Percentiles rank a stretch among this genome's conserved stretches.
These are phyloP conservation scores for Trichoderma virens DNA, from an alignment of 495 filamentous ascomycete species.

Conservation along the genomic window DNA sequence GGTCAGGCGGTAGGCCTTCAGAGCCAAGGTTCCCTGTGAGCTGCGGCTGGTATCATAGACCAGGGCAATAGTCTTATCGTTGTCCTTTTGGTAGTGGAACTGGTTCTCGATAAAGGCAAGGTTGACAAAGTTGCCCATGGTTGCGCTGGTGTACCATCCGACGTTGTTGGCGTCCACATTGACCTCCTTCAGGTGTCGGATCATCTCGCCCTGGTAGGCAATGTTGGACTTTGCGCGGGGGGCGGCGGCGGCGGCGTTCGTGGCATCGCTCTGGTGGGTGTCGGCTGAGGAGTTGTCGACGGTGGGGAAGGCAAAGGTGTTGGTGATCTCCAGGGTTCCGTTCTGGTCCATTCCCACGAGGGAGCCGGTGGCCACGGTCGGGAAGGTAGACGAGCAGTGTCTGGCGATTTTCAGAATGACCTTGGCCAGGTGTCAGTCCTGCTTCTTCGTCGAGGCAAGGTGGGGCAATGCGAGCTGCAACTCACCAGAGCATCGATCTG, in stretches of 20 bases:
- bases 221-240: slow-evolving; percentile 86
- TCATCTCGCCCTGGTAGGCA: slow-evolving; percentile 93
- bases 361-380: slow-evolving; percentile 80
- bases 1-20: slow-evolving; percentile 87
- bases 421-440: slow-evolving; percentile 34
- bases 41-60: slow-evolving; percentile 94
- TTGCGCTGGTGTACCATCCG: slow-evolving; percentile 97
- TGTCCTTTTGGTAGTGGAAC: slow-evolving; percentile 92
- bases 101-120: slow-evolving; percentile 95
- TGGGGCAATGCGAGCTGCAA: slow-evolving; percentile 17
- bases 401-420: slow-evolving; percentile 97
- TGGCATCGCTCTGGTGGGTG: slow-evolving; percentile 71
- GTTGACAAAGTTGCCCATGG: slow-evolving; percentile 97
- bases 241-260: slow-evolving; percentile 75
- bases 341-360: slow-evolving; percentile 89
- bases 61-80: slow-evolving; percentile 86
- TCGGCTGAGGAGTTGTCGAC: slow-evolving; percentile 64
- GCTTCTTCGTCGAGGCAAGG: slow-evolving; percentile 16
- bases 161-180: slow-evolving; percentile 98
- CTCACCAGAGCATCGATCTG: slow-evolving; percentile 78
- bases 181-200: slow-evolving; percentile 89
- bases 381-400: slow-evolving; percentile 80
- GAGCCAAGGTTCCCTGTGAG: slow-evolving; percentile 79
- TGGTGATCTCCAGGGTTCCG: slow-evolving; percentile 81
- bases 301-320: slow-evolving; percentile 89